Percentiles rank a stretch among this genome's conserved stretches.
Conservation (phyloP, 2,329 filamentous ascomycete species). For the Anisogramma anomala region DNA sequence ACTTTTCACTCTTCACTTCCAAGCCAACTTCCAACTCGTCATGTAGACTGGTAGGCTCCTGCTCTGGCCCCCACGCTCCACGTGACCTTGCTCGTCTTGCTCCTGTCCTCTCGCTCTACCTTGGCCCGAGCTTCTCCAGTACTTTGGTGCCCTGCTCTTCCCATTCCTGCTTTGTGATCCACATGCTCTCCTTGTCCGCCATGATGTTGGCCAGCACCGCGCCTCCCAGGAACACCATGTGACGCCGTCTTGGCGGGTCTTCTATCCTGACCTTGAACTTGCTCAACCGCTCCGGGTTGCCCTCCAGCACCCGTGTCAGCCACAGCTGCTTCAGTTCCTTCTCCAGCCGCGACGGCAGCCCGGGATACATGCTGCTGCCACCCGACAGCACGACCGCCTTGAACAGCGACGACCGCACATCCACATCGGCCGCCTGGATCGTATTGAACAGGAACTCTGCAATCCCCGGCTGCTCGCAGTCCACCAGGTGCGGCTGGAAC, state of each 20-base stretch:
- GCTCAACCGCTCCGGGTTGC: conserved; percentile 84
- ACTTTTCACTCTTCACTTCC: too few species aligned
- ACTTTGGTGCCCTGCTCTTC: conserved; percentile 77
- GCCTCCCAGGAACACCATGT: conserved; percentile 99
- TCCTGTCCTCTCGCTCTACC: conserved; percentile 36
- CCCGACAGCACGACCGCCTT: conserved; percentile 95
- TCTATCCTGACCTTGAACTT: conserved; percentile 99
- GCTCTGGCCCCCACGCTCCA: neutral
- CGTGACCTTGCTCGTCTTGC: conserved; percentile 6
- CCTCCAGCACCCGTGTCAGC: conserved; percentile 81
- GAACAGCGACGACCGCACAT: conserved; percentile 86
- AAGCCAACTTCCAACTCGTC: too few species aligned
- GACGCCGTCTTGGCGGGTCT: conserved; percentile 84
- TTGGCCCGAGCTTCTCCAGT: conserved; percentile 84
- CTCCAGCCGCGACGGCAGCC: conserved; percentile 83
- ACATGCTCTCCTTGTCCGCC: conserved; percentile 98
- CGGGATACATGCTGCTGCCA: conserved; percentile 98
- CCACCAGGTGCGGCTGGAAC: conserved; percentile 95
- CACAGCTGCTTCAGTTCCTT: conserved; percentile 99
- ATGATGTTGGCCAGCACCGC: conserved; percentile 97
- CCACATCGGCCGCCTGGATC: conserved; percentile 89
- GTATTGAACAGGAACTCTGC: conserved; percentile 98
- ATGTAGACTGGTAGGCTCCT: too few species aligned
- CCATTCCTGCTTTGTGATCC: conserved; percentile 96
- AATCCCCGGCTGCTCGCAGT: conserved; percentile 93